These are phyloP conservation scores for Vicia sativa DNA, from an alignment of 306 rosid species.

Conservation along the genomic window DNA sequence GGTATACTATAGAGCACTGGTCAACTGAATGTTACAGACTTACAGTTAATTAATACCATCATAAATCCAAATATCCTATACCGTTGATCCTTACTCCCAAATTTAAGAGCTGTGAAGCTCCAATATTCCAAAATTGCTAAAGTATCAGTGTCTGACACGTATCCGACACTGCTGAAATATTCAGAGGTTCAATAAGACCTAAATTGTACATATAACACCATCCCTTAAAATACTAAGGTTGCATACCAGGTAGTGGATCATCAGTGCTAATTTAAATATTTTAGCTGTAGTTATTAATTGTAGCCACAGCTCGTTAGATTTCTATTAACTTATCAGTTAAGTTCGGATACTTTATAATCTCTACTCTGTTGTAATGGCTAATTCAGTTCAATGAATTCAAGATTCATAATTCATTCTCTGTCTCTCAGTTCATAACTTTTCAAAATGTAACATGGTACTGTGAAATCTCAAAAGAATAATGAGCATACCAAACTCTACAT, in stretches of 20 bases:
- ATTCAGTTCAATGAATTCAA: background rate
- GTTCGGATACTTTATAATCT: background rate
- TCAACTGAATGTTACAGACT: constrained; percentile 8
- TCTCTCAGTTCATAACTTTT: constrained; percentile 11
- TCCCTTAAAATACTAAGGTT: constrained; percentile 14
- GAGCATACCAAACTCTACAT: background rate
- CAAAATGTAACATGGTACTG: constrained; percentile 4
- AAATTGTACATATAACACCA: constrained; percentile 2
- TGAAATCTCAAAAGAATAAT: constrained; percentile 22
- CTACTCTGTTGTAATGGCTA: background rate
- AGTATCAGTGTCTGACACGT: no score
- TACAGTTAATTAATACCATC: constrained; percentile 1
- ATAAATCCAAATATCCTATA: constrained; percentile 19
- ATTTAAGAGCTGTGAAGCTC: background rate
- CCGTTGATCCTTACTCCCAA: constrained; percentile 7
- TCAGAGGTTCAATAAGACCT: background rate
- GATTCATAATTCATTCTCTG: background rate
- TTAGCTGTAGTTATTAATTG: background rate
- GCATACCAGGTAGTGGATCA: background rate
- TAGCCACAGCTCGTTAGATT: background rate
- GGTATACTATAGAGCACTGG: constrained; percentile 1
- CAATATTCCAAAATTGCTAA: no score
- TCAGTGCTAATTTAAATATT: background rate
- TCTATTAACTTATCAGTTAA: background rate
- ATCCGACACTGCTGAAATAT: constrained; percentile 1